Percentiles rank a stretch among this genome's conserved stretches.
These are phyloP conservation scores for Tardiomyces blankii DNA, from an alignment of 1,139 yeast species.

Conservation along the genomic window DNA sequence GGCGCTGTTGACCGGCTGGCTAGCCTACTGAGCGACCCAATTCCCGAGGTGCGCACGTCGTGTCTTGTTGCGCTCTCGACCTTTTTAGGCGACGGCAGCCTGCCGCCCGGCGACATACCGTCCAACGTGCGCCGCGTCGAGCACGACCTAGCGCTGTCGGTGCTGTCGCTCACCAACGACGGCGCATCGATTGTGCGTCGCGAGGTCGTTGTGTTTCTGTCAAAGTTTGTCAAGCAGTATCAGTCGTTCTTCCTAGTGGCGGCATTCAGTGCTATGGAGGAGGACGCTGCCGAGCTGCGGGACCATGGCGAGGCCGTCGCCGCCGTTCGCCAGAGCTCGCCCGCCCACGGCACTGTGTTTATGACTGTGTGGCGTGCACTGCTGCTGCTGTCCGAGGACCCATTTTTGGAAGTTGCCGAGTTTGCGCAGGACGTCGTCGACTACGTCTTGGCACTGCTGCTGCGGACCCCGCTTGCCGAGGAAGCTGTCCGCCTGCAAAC, in stretches of 20 bases:
- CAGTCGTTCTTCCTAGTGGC: slow-evolving; percentile 70
- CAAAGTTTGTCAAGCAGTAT: slow-evolving; percentile 62
- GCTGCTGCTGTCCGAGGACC: slow-evolving; percentile 75
- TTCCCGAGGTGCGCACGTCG: slow-evolving; percentile 91
- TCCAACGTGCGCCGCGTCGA: slow-evolving; percentile 32
- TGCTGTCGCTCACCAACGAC: slow-evolving; percentile 51
- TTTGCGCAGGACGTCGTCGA: slow-evolving; percentile 71
- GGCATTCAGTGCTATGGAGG: slow-evolving; percentile 78
- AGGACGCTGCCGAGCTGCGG: slow-evolving; percentile 61
- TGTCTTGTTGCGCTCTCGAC: slow-evolving; percentile 64
- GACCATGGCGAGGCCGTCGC: slow-evolving; percentile 42
- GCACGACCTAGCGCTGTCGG: slow-evolving; percentile 33
- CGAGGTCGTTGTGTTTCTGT: slow-evolving; percentile 69
- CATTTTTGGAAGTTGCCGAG: slow-evolving; percentile 70
- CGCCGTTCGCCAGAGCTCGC: slow-evolving; percentile 33
- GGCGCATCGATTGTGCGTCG: slow-evolving; percentile 85
- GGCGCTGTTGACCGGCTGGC: slow-evolving; percentile 49
- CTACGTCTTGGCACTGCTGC: slow-evolving; percentile 53
- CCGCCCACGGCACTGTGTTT: slow-evolving; percentile 80
- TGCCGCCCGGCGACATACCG: slow-evolving; percentile 11
- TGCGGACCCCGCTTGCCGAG: slow-evolving; percentile 44
- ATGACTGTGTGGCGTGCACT: slow-evolving; percentile 83
- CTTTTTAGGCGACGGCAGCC: slow-evolving; percentile 41
- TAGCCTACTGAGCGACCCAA: slow-evolving; percentile 65
- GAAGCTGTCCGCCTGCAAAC: slow-evolving; percentile 4